Evolutionary conservation across 345 rosid species (phyloP), one percentile per base, ranked within the genome.

Genomic region (Bruguiera sexangula): DNA sequence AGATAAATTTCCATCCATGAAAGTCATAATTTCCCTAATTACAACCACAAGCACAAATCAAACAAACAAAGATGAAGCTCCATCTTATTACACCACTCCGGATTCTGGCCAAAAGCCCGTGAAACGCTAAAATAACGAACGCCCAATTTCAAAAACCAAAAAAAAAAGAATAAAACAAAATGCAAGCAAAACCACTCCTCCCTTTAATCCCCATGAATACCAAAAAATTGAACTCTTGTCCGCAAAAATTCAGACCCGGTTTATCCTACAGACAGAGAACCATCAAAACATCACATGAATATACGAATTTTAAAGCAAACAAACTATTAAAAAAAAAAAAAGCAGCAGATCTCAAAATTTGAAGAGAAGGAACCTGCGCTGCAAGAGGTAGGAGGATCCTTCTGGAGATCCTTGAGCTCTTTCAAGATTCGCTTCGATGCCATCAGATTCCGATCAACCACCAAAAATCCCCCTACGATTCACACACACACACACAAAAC

Each of bases 351-450:
- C 63, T 72, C 51, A 69, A 67, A 21, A 37, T 27, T 32, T 29
- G 58, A 66, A 61, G 4, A 32, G 24, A 58, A 58, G 66, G 8
- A 72, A 88, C 93, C 93, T 76, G 93, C 93, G 86, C 90, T 88
- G 87, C 90, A 88, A 69, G 90, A 88, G 81, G 89, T 85, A 73
- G 88, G 94, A 85, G 91, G 94, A 82, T 86, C 89, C 75, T 86
- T 86, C 85, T 88, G 94, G 75, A 88, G 94, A 85, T 88, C 91
- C 86, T 86, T 88, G 80, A 81, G 88, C 85, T 88, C 93, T 78
- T 88, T 88, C 89, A 88, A 88, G 87, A 88, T 88, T 85, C 93
- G 90, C 75, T 88, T 88, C 79, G 93, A 88, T 43, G 93, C 93
- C 93, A 85, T 88, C 46, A 7, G 37, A 8, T 34, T 65, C 79